Evolutionary conservation across 2,329 filamentous ascomycete species (phyloP).

Genomic region (Botrytis byssoidea): DNA sequence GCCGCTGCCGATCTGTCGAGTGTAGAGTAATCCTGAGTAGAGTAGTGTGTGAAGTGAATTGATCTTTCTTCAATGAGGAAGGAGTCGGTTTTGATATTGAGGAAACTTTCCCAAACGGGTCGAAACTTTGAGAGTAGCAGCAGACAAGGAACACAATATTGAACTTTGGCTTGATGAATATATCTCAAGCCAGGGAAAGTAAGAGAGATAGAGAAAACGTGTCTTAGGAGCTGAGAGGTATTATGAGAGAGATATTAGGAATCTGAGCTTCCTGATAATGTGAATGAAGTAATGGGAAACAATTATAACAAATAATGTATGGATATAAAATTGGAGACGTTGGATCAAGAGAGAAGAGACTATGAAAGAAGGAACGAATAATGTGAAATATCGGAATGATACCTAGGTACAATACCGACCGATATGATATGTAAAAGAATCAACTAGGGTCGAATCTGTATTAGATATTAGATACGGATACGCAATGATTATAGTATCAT

Average conservation of each 20-base stretch:
- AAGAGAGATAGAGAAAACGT: neutral
- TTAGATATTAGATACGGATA: slow-evolving; percentile 11
- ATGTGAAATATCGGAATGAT: slow-evolving; percentile 17
- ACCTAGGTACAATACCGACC: slow-evolving; percentile 9
- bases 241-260: neutral
- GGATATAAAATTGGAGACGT: slow-evolving; percentile 17
- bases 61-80: neutral
- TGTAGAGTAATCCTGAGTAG: neutral
- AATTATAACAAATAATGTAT: slow-evolving; percentile 11
- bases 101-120: slow-evolving; percentile 15
- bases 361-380: slow-evolving; percentile 15
- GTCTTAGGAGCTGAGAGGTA: neutral
- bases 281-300: slow-evolving; percentile 1
- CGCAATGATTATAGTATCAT: slow-evolving; percentile 12
- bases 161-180: neutral
- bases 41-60: neutral
- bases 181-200: neutral
- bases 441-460: slow-evolving; percentile 14
- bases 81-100: neutral
- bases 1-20: neutral
- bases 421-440: slow-evolving; percentile 12
- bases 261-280: slow-evolving; percentile 3
- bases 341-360: neutral
- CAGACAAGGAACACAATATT: slow-evolving; percentile 5
- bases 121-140: slow-evolving; percentile 4